Percentiles rank a stretch among this genome's conserved stretches.
Evolutionary conservation across 192 early-diverging fungal genomes (phyloP).

Genomic region (Coemansia sp.): DNA sequence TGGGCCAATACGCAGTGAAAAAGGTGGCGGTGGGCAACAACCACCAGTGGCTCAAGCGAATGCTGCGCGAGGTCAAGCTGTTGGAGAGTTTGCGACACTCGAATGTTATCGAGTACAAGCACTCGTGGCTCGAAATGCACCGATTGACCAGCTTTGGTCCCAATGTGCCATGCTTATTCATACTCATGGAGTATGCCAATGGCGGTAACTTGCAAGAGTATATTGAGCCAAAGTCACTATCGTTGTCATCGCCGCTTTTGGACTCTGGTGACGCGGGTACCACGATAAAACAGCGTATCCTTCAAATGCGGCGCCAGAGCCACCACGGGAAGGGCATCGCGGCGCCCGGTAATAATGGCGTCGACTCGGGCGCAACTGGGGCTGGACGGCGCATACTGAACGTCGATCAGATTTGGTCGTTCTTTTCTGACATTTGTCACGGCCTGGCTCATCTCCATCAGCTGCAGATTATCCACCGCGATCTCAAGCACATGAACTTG

Average conservation of each 20-base stretch:
- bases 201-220: constrained; percentile 97
- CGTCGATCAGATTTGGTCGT: constrained; percentile 76
- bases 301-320: constrained; percentile 34
- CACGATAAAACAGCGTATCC: constrained; percentile 37
- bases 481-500: constrained; percentile 93
- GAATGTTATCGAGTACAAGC: constrained; percentile 95
- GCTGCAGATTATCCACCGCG: constrained; percentile 90
- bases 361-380: neutral
- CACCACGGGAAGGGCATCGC: constrained; percentile 1
- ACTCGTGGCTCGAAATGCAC: constrained; percentile 92
- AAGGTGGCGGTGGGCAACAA: constrained; percentile 93
- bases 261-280: constrained; percentile 9
- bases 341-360: neutral
- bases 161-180: constrained; percentile 91
- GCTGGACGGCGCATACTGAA: constrained; percentile 50
- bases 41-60: constrained; percentile 87
- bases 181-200: constrained; percentile 94
- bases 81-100: constrained; percentile 88
- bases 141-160: constrained; percentile 74
- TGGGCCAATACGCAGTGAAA: constrained; percentile 92
- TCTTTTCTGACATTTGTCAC: constrained; percentile 92
- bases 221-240: constrained; percentile 55
- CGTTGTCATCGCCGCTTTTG: neutral
- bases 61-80: constrained; percentile 93
- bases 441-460: constrained; percentile 89